Evolutionary conservation across 2,329 filamentous ascomycete genomes (phyloP), one percentile per base, ranked within the genome.

Genomic region (Trichoderma sp.): DNA sequence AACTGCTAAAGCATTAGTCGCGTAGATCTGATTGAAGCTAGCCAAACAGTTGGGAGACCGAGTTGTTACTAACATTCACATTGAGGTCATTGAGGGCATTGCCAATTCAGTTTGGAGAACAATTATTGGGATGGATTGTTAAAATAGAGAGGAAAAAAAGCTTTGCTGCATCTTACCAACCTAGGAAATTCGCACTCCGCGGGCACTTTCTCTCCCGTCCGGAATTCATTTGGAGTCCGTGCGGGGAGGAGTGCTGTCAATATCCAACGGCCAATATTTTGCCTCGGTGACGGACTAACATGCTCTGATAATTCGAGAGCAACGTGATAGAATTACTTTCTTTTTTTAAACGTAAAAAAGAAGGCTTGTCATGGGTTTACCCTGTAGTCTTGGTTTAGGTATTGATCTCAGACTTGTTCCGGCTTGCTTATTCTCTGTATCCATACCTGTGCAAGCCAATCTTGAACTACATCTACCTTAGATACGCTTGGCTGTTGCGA

Each of bases 1-100:
- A 65, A 41, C 71, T 74, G 38, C 59, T 41, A 71, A 74, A 45
- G 18, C 21, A 33, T 74, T 74, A 74, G 71, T 67, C 24, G 56
- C 2, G 27, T 31, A 29, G 18, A n/a, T 62, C 21, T 1, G 33
- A 60, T 24, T 29, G 27, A 69, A 7, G 31, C 50, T 14, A 9
- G 38, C 50, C 9, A 14, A 56, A 56, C n/a, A 24, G 8, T 21
- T 31, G 29, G 53, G 21, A 21, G 21, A 18, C 27, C 9, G 7
- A 64, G 29, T 27, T 29, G 41, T 21, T 29, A 65, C 71, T 21
- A 11, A 24, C 60, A n/a, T 9, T 18, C 18, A 50, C 21, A 7
- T 41, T 63, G 24, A 38, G 29, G 6, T 24, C 9, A 27, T n/a
- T 63, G 27, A 41, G 60, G 6, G 18, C 14, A 27, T n/a, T 56